Evolutionary conservation across 192 early-diverging fungal species (phyloP).

Genomic region (Backusella psychrophila): DNA sequence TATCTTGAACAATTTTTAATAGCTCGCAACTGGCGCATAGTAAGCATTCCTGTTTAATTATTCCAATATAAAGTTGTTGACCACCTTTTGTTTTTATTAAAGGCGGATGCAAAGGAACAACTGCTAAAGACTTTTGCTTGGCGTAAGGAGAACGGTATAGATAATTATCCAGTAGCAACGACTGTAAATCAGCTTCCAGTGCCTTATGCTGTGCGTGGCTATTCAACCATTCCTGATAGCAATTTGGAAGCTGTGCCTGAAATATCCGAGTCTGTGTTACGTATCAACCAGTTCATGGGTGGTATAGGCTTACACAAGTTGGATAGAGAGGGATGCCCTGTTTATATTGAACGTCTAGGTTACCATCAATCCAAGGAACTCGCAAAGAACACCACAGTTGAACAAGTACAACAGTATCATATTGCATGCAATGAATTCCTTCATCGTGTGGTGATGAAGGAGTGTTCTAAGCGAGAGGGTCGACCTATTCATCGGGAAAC

Average conservation of each 20-base stretch:
- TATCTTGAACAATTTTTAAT: slow-evolving; percentile 21
- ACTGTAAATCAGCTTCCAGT: slow-evolving; percentile 54
- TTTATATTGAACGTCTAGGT: slow-evolving; percentile 91
- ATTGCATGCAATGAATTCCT: slow-evolving; percentile 70
- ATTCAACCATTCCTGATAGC: slow-evolving; percentile 56
- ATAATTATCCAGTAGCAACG: slow-evolving; percentile 58
- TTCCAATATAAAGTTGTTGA: too few species aligned
- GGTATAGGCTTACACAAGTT: slow-evolving; percentile 79
- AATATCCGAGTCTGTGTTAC: slow-evolving; percentile 59
- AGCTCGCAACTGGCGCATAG: slow-evolving; percentile 17
- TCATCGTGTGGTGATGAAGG: slow-evolving; percentile 68
- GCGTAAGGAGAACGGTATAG: slow-evolving; percentile 57
- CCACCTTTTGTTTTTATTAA: neutral
- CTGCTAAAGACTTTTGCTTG: slow-evolving; percentile 57
- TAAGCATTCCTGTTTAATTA: neutral
- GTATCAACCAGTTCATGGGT: slow-evolving; percentile 63
- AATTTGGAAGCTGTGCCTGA: slow-evolving; percentile 57
- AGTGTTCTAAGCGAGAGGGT: slow-evolving; percentile 70
- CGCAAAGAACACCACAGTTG: slow-evolving; percentile 54
- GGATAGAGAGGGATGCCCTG: slow-evolving; percentile 85
- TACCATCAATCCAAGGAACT: slow-evolving; percentile 65
- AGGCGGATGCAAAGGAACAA: slow-evolving; percentile 62
- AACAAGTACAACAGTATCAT: slow-evolving; percentile 66
- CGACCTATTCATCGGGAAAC: slow-evolving; percentile 75
- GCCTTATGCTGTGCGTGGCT: slow-evolving; percentile 68